These are phyloP conservation scores for Echites panduratus DNA, from an alignment of 257 asterid species.

Conservation along the genomic window DNA sequence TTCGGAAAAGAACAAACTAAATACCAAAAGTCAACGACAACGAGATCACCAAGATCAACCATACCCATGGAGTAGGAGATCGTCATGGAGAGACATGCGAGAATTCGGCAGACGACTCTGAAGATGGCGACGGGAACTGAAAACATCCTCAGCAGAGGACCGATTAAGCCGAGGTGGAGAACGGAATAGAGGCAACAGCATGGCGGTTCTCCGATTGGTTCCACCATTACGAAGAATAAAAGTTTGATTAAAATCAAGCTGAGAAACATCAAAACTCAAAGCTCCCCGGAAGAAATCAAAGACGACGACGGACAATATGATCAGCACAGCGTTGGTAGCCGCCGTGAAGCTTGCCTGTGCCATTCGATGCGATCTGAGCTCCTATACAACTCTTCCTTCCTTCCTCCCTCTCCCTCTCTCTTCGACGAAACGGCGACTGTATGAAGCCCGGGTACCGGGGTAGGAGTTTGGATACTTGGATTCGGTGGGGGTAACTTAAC, in stretches of 20 bases:
- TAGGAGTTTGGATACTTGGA: neutral
- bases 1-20: neutral
- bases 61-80: conserved; percentile 78
- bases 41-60: neutral
- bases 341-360: neutral
- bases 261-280: conserved; percentile 11
- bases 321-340: conserved; percentile 3
- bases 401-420: neutral
- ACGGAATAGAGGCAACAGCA: conserved; percentile 36
- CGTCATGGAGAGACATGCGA: conserved; percentile 83
- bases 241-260: conserved; percentile 14
- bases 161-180: conserved; percentile 24
- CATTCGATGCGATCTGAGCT: conserved; percentile 3
- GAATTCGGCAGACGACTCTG: conserved; percentile 36
- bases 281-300: neutral
- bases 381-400: neutral
- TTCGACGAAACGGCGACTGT: neutral
- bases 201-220: conserved; percentile 13
- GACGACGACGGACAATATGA: conserved; percentile 2
- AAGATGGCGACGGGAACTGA: conserved; percentile 48
- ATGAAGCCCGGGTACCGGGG: neutral
- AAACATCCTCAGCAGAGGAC: conserved; percentile 11
- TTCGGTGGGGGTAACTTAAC: too few relatives aligned
- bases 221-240: conserved; percentile 4
- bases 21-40: neutral